These are phyloP conservation scores for Madurella mycetomatis DNA, from an alignment of 2,329 filamentous ascomycete genomes.

Conservation along the genomic window DNA sequence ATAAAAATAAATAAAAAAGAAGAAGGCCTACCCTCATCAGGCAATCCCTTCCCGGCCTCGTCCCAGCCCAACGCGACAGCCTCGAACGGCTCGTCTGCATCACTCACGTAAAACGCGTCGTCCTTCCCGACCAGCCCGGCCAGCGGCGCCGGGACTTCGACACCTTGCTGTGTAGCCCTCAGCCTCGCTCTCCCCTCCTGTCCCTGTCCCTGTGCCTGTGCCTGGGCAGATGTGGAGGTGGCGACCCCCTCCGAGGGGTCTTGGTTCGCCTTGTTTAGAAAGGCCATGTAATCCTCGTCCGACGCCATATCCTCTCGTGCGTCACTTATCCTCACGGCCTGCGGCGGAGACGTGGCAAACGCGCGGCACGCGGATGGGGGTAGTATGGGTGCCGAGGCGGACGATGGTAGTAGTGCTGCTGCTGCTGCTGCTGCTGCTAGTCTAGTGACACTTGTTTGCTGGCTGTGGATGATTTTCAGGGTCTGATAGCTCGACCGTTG, in stretches of 20 bases:
- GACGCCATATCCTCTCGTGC: slow-evolving; percentile 52
- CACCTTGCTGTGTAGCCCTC: slow-evolving; percentile 50
- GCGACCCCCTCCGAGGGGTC: slow-evolving; percentile 61
- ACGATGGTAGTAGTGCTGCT: too few species aligned
- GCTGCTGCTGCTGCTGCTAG: too few species aligned
- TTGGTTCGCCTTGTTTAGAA: slow-evolving; percentile 82
- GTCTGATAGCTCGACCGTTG: too few species aligned
- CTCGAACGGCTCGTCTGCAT: slow-evolving; percentile 82
- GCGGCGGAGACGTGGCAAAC: too few species aligned
- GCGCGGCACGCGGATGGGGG: too few species aligned
- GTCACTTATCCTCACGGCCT: too few species aligned
- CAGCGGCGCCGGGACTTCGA: slow-evolving; percentile 58
- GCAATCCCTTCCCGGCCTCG: slow-evolving; percentile 47
- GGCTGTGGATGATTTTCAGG: too few species aligned
- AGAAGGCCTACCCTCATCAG: slow-evolving; percentile 53
- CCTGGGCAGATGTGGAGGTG: slow-evolving; percentile 14
- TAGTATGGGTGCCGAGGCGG: too few species aligned
- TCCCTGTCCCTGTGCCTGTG: slow-evolving; percentile 1
- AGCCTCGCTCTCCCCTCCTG: slow-evolving; percentile 32
- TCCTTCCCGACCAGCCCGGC: slow-evolving; percentile 46
- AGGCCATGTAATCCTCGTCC: slow-evolving; percentile 78
- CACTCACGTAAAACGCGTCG: slow-evolving; percentile 67
- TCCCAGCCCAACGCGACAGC: slow-evolving; percentile 64
- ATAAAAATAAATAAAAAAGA: background rate
- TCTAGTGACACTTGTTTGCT: too few species aligned